Evolutionary conservation across 2,329 filamentous ascomycete species (phyloP).

Genomic region (Orbilia blumenaviensis): DNA sequence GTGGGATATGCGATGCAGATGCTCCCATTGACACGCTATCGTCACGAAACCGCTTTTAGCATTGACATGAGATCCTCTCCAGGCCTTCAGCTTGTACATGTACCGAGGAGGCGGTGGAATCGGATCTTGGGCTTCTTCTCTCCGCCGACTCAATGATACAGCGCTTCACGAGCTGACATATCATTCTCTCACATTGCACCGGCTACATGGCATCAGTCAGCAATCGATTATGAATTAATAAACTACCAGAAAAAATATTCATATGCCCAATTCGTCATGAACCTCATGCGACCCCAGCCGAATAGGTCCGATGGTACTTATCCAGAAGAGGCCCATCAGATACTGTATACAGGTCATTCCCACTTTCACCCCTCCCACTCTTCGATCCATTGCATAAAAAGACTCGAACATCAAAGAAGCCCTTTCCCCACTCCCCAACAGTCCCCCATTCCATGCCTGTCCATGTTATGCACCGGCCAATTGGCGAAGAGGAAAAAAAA

Average conservation of each 20-base stretch:
- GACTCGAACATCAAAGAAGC: not conserved
- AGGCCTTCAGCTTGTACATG: slow-evolving; percentile 9
- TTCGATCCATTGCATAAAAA: slow-evolving; percentile 44
- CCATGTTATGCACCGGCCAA: slow-evolving; percentile 17
- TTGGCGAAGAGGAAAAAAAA: slow-evolving; percentile 29
- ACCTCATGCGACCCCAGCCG: not conserved
- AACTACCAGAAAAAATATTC: not conserved
- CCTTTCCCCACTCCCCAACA: slow-evolving; percentile 33
- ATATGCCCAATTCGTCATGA: not conserved
- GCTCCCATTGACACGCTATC: slow-evolving; percentile 47
- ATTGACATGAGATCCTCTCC: slow-evolving; percentile 11
- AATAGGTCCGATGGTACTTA: slow-evolving; percentile 16
- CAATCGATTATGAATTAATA: not conserved
- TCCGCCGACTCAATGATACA: not conserved
- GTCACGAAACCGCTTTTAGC: slow-evolving; percentile 32
- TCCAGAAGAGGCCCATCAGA: slow-evolving; percentile 23
- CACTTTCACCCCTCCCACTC: not conserved
- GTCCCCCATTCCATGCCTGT: not conserved
- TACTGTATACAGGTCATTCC: not conserved
- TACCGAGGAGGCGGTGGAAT: not conserved
- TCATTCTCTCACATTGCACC: not conserved
- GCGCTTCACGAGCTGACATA: not conserved
- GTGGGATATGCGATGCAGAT: slow-evolving; percentile 22
- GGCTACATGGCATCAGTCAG: not conserved
- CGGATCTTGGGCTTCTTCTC: not conserved